Percentiles rank a stretch among this genome's conserved stretches.
phyloP scores from a whole-genome alignment of 805 yeast species.

The Lipomyces spencermartinsiae region DNA sequence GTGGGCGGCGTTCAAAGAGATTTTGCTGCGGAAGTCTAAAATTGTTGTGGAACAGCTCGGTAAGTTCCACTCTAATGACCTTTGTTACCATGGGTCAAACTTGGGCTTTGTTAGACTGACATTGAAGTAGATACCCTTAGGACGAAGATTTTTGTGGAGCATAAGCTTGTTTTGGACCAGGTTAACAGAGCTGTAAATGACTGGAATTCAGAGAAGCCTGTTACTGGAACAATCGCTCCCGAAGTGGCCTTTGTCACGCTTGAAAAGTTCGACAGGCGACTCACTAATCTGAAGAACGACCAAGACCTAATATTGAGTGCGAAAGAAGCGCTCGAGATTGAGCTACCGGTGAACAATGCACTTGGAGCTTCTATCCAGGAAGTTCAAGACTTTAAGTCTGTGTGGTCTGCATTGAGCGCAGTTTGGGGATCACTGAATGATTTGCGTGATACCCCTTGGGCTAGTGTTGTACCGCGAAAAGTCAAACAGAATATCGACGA shows the following conservation, averaged over 20 bases:
- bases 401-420: constrained; percentile 67
- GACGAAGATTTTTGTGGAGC: constrained; percentile 29
- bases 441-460: constrained; percentile 58
- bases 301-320: constrained; percentile 46
- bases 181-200: constrained; percentile 14
- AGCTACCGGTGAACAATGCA: constrained; percentile 44
- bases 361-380: constrained; percentile 54
- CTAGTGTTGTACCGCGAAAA: constrained; percentile 51
- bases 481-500: constrained; percentile 59
- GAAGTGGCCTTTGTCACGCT: constrained; percentile 42
- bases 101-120: constrained; percentile 27
- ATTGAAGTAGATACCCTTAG: constrained; percentile 21
- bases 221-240: constrained; percentile 43
- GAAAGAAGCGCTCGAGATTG: constrained; percentile 47
- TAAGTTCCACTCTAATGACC: background rate
- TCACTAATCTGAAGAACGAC: constrained; percentile 27
- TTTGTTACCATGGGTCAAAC: constrained; percentile 38
- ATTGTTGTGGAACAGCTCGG: constrained; percentile 53
- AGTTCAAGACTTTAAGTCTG: constrained; percentile 59
- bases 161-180: constrained; percentile 23
- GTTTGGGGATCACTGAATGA: constrained; percentile 57
- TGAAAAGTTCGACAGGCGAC: constrained; percentile 42
- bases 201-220: constrained; percentile 43
- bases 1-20: constrained; percentile 51
- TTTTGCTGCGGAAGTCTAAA: constrained; percentile 48